These are phyloP conservation scores for Lepiota venenata DNA, from an alignment of 768 basidiomycete species.

Conservation along the genomic window DNA sequence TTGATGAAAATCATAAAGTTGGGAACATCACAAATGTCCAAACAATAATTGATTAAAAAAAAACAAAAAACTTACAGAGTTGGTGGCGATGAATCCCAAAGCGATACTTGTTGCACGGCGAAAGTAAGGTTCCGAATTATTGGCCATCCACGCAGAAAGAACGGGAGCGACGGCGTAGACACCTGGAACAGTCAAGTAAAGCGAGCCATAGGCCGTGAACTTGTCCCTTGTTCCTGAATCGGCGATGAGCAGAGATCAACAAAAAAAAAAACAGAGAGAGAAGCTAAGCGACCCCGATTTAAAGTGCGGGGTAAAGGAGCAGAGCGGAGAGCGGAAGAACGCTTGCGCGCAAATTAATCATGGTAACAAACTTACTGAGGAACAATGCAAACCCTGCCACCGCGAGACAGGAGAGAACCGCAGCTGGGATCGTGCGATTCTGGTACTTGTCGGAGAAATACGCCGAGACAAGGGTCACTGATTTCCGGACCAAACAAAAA, in stretches of 20 bases:
- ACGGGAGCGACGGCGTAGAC: slow-evolving; percentile 28
- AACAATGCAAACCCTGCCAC: slow-evolving; percentile 29
- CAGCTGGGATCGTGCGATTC: slow-evolving; percentile 23
- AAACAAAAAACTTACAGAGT: slow-evolving; percentile 29
- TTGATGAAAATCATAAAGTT: slow-evolving; percentile 7
- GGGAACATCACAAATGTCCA: too few species aligned
- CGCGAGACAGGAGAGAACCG: slow-evolving; percentile 19
- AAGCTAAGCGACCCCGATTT: too few species aligned
- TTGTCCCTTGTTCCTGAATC: slow-evolving; percentile 21
- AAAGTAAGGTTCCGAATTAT: slow-evolving; percentile 35
- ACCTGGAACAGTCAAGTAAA: slow-evolving; percentile 32
- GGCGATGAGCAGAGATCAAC: background rate
- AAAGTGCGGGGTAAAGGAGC: too few species aligned
- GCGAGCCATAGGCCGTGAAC: slow-evolving; percentile 27
- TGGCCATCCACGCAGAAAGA: slow-evolving; percentile 32
- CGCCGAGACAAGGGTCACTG: slow-evolving; percentile 25
- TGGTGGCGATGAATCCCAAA: slow-evolving; percentile 31
- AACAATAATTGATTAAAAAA: too few species aligned
- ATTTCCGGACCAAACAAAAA: background rate
- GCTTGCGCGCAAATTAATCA: background rate
- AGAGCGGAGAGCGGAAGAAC: background rate
- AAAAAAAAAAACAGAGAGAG: background rate
- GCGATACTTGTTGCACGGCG: slow-evolving; percentile 33
- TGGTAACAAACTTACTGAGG: slow-evolving; percentile 20
- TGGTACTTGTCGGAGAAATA: slow-evolving; percentile 24